phyloP scores from a whole-genome alignment of 148 eudicot species.

The Agrostemma githago region DNA sequence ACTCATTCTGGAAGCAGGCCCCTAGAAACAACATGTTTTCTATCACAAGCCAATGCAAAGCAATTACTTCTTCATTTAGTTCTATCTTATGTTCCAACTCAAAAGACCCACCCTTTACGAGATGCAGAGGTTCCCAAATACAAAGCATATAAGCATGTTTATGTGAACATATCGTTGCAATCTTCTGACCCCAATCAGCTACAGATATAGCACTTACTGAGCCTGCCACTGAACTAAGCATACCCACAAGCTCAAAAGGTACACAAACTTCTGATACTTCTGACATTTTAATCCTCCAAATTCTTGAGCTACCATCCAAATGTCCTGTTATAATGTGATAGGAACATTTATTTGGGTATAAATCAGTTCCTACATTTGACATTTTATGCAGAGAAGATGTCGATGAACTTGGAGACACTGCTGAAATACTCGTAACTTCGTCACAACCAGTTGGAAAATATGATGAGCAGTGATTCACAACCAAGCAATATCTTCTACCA shows the following conservation, averaged over 20 bases:
- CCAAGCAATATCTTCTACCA: conserved; percentile 49
- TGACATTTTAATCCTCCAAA: conserved; percentile 64
- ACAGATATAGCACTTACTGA: conserved; percentile 51
- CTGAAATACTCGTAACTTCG: conserved; percentile 53
- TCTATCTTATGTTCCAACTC: conserved; percentile 57
- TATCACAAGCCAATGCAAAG: conserved; percentile 59
- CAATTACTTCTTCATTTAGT: conserved; percentile 46
- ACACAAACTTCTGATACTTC: conserved; percentile 29
- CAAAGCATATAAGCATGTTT: conserved; percentile 31
- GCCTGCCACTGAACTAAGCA: conserved; percentile 51
- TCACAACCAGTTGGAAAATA: conserved; percentile 49
- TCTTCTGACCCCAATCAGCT: conserved; percentile 68
- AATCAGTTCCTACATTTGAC: conserved; percentile 30
- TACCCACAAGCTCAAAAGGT: conserved; percentile 80
- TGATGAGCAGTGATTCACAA: conserved; percentile 52
- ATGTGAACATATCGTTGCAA: conserved; percentile 54
- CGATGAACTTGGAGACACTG: conserved; percentile 40
- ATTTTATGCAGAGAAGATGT: conserved; percentile 31
- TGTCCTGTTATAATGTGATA: conserved; percentile 84
- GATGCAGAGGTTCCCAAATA: conserved; percentile 66
- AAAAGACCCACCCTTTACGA: conserved; percentile 50
- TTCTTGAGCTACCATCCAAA: conserved; percentile 61
- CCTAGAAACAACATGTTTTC: conserved; percentile 72
- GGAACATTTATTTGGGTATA: conserved; percentile 28
- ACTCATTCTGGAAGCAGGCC: conserved; percentile 67